A percentile compares a stretch with the other conserved stretches of the same genome.
These are phyloP conservation scores for Ustilago esculenta DNA, from an alignment of 1,284 basidiomycete genomes.

Conservation along the genomic window DNA sequence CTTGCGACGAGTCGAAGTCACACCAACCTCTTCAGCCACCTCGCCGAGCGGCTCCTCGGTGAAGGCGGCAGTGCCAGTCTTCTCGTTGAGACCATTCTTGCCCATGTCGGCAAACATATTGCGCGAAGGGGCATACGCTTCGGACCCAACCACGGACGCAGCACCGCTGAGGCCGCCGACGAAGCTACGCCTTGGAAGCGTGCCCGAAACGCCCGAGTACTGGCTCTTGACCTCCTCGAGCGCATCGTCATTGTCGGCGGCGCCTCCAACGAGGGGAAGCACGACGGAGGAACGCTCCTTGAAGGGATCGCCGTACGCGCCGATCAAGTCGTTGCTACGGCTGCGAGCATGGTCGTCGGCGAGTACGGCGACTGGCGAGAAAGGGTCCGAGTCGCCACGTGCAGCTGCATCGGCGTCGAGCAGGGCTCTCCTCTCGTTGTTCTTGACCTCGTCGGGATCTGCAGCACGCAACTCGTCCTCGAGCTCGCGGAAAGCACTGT, in stretches of 20 bases:
- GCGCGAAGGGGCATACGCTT: conserved; percentile 82
- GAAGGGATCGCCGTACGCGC: conserved; percentile 64
- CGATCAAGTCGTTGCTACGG: conserved; percentile 52
- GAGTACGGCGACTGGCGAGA: conserved; percentile 71
- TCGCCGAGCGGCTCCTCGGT: conserved; percentile 69
- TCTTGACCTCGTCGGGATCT: conserved; percentile 73
- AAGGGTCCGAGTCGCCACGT: conserved; percentile 69
- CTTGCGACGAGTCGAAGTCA: conserved; percentile 79
- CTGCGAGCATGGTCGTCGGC: conserved; percentile 67
- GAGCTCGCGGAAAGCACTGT: conserved; percentile 84
- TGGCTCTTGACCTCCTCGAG: conserved; percentile 58
- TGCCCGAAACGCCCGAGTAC: conserved; percentile 42
- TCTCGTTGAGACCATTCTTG: conserved; percentile 69
- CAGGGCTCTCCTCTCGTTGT: conserved; percentile 71
- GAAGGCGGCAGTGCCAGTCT: conserved; percentile 48
- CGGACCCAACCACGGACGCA: conserved; percentile 50
- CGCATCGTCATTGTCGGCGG: conserved; percentile 19
- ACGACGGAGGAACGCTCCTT: conserved; percentile 69
- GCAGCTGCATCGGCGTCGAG: conserved; percentile 76
- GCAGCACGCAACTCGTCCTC: conserved; percentile 83
- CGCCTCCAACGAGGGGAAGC: conserved; percentile 74
- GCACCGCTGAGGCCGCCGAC: conserved; percentile 36
- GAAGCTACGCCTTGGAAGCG: conserved; percentile 35
- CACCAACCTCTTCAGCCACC: conserved; percentile 85
- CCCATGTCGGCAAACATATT: conserved; percentile 88